Percentiles rank a stretch among this genome's conserved stretches.
Conservation (phyloP, 176 grass and related monocot genomes). For the Cenchrus fungigraminus region DNA sequence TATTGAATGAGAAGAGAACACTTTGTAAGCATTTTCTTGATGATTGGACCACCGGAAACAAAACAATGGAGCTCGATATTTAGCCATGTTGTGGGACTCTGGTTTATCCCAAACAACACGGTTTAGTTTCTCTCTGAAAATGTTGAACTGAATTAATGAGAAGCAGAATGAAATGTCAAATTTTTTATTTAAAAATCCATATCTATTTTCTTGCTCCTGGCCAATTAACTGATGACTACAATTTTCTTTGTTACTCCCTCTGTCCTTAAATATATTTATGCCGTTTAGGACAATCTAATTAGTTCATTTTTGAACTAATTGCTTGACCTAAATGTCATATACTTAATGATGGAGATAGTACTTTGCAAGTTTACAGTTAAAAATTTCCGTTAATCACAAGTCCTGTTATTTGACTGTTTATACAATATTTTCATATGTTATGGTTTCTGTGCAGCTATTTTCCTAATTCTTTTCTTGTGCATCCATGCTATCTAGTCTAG, state of each 20-base stretch:
- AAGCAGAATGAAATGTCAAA: neutral
- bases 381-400: constrained; percentile 10
- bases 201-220: neutral
- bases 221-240: constrained; percentile 11
- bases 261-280: no score
- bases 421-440: neutral
- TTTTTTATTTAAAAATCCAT: no score
- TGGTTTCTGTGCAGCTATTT: neutral
- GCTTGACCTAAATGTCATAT: no score
- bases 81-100: neutral
- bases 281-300: no score
- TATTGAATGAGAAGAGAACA: neutral
- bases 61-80: neutral
- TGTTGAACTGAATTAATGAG: neutral
- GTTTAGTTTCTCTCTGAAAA: neutral
- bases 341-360: no score
- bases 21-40: constrained; percentile 6
- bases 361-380: neutral
- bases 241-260: neutral
- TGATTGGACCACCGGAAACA: neutral
- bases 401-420: neutral
- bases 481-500: neutral
- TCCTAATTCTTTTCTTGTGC: neutral
- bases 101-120: neutral
- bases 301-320: no score